Evolutionary conservation across 306 rosid genomes (phyloP), one percentile per base, ranked within the genome.

Genomic region (Herpetospermum pedunculosum): DNA sequence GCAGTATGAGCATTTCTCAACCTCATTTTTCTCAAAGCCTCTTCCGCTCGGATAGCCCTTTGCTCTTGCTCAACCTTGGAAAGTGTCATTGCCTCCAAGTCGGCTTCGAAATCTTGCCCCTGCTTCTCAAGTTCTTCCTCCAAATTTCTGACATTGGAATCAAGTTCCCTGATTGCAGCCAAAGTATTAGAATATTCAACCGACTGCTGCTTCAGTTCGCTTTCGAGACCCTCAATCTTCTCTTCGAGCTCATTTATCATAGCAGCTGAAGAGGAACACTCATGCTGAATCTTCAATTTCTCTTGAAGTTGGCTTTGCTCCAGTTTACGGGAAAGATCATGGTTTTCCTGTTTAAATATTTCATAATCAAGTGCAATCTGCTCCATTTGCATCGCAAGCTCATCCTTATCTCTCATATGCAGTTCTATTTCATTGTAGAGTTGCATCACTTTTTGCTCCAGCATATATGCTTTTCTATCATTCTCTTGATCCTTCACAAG

Each of bases 341-440:
- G 97, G 87, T 91, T 91, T 88, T 88, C 96, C 80, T 94, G 99
- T 60, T 94, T 94, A 88, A 94, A 57, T 80, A 94, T 89, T 81
- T 94, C 99, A 80, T 87, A 91, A 83, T 94, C 99, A 35, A 94
- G 90, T 18, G 95, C 99, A 80, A 94, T 90, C 79, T 94, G 99
- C 85, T 91, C 99, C 83, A 91, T 79, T 77, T 94, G 99, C 92
- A 91, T 85, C 77, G 88, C 96, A 18, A 94, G 78, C 76, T 91
- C 99, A 69, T 94, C 97, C 86, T 83, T 94, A 84, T 91, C 95
- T 82, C 90, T 84, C 65, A 88, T 84, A 41, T 89, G 86, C 69
- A 87, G 77, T 75, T 94, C 97, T 26, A 94, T 85, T 87, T 94
- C 97, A 26, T 90, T 80, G 71, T 81, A 80, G 69, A 94, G 91